These are phyloP conservation scores for Stygiomarasmius scandens DNA, from an alignment of 1,284 basidiomycete species.

Conservation along the genomic window DNA sequence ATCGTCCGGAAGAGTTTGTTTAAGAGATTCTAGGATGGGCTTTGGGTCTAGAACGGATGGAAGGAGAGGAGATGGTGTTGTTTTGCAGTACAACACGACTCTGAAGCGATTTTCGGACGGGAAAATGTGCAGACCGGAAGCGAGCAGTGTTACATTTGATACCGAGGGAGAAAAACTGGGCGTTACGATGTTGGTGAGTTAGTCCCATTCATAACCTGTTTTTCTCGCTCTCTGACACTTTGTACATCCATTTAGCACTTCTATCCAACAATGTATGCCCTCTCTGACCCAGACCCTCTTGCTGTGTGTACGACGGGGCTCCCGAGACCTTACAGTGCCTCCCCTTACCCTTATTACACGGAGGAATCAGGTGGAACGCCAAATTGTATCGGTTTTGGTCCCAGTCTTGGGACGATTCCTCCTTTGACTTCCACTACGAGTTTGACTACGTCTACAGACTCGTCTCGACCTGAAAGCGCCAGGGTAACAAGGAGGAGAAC, in stretches of 20 bases:
- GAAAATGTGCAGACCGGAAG: slow-evolving; percentile 59
- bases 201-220: background rate
- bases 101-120: slow-evolving; percentile 45
- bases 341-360: no score
- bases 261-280: slow-evolving; percentile 67
- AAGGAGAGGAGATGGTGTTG: slow-evolving; percentile 54
- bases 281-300: slow-evolving; percentile 67
- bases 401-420: no score
- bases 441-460: no score
- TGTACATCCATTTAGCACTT: slow-evolving; percentile 48
- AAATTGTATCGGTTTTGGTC: no score
- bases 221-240: slow-evolving; percentile 7
- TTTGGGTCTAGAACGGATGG: slow-evolving; percentile 55
- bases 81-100: slow-evolving; percentile 69
- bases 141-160: slow-evolving; percentile 68
- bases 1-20: slow-evolving; percentile 53
- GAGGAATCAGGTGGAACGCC: no score
- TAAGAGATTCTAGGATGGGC: slow-evolving; percentile 78
- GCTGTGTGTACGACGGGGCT: slow-evolving; percentile 54
- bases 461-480: no score
- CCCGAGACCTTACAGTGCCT: background rate
- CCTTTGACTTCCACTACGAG: no score
- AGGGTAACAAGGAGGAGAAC: no score
- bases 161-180: slow-evolving; percentile 63
- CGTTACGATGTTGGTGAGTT: slow-evolving; percentile 63